phyloP scores from a whole-genome alignment of 2,329 filamentous ascomycete species.

The Cryphonectria japonica region DNA sequence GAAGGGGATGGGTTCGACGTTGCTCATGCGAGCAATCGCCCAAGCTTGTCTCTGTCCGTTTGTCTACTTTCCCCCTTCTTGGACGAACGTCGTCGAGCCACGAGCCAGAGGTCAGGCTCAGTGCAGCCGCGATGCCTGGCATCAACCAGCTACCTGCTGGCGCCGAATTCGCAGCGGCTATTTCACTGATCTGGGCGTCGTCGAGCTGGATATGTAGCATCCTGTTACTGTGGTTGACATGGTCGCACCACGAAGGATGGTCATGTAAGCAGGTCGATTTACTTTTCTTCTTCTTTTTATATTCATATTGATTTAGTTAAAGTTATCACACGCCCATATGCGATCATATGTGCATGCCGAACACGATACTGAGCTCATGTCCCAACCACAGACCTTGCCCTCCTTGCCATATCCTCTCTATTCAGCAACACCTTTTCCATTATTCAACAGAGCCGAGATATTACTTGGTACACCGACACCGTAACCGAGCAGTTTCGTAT shows the following conservation, averaged over 20 bases:
- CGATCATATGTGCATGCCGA: not conserved
- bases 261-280: slow-evolving; percentile 32
- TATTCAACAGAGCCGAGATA: slow-evolving; percentile 33
- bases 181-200: slow-evolving; percentile 25
- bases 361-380: not conserved
- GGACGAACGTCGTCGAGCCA: not conserved
- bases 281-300: not conserved
- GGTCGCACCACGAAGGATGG: slow-evolving; percentile 33
- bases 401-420: slow-evolving; percentile 32
- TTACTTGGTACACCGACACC: slow-evolving; percentile 31
- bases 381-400: slow-evolving; percentile 32
- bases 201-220: slow-evolving; percentile 26
- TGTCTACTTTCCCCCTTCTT: not conserved
- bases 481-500: slow-evolving; percentile 29
- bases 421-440: slow-evolving; percentile 35
- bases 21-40: not conserved
- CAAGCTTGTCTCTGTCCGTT: not conserved
- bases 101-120: slow-evolving; percentile 18
- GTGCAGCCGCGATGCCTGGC: slow-evolving; percentile 25
- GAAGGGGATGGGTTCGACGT: not conserved
- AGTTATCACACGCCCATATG: not conserved
- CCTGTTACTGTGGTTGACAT: slow-evolving; percentile 35
- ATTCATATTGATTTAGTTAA: not conserved
- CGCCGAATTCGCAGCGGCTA: slow-evolving; percentile 25
- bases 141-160: slow-evolving; percentile 29